Conservation (phyloP, 208 protist genomes). For the Kentomonas sorsogonicus region DNA sequence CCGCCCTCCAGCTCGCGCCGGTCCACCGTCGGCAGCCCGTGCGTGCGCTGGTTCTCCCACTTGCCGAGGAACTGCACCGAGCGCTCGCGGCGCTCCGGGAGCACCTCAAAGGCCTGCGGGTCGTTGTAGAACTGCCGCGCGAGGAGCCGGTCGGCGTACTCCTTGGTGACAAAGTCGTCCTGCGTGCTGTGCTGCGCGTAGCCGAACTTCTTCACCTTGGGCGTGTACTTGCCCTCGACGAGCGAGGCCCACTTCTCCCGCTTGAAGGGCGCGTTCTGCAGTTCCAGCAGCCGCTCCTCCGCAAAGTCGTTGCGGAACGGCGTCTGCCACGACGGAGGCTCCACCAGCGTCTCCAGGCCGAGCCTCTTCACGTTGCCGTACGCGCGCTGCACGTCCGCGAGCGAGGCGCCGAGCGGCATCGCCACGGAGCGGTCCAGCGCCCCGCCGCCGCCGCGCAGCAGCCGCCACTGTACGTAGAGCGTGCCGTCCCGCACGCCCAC, state of each 20-base stretch:
- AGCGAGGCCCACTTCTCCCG: slow-evolving; percentile 78
- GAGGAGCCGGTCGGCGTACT: slow-evolving; percentile 83
- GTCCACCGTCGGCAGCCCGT: slow-evolving; percentile 81
- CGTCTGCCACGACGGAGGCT: slow-evolving; percentile 84
- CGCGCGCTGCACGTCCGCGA: slow-evolving; percentile 23
- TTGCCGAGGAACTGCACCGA: slow-evolving; percentile 73
- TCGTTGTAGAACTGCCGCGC: slow-evolving; percentile 81
- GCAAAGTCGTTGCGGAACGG: slow-evolving; percentile 89
- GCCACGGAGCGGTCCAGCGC: slow-evolving; percentile 69
- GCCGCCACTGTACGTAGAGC: slow-evolving; percentile 81
- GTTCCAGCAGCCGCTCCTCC: slow-evolving; percentile 70
- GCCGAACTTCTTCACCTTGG: slow-evolving; percentile 79
- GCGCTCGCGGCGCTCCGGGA: slow-evolving; percentile 64
- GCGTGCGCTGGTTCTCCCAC: slow-evolving; percentile 69
- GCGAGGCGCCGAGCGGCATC: slow-evolving; percentile 38
- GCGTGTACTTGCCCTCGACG: slow-evolving; percentile 76
- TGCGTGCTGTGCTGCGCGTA: slow-evolving; percentile 85
- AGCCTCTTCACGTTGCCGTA: not conserved
- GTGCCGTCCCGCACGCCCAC: slow-evolving; percentile 70
- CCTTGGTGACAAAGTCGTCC: slow-evolving; percentile 90
- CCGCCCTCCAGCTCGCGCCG: slow-evolving; percentile 84
- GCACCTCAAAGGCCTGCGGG: slow-evolving; percentile 79
- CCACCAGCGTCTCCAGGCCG: slow-evolving; percentile 21
- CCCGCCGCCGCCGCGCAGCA: slow-evolving; percentile 43
- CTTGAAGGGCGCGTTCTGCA: slow-evolving; percentile 63